A percentile compares a stretch with the other conserved stretches of the same genome.
These are phyloP conservation scores for Gastrolobium bilobum DNA, from an alignment of 306 rosid species.

Conservation along the genomic window DNA sequence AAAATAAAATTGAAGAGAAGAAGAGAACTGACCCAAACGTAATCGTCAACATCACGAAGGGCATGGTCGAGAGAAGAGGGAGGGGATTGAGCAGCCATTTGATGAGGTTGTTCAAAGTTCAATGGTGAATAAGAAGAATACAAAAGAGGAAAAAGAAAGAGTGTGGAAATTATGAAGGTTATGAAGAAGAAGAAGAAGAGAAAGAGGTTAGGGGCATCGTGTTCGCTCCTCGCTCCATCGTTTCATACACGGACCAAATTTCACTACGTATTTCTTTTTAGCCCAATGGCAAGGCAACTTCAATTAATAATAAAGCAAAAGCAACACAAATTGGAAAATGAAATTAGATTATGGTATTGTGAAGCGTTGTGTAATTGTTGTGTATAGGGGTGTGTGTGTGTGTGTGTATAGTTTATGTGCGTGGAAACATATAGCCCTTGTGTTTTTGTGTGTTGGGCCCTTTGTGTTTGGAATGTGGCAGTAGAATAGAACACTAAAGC, in stretches of 20 bases:
- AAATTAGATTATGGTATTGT: neutral
- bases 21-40: conserved; percentile 63
- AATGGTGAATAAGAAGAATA: neutral
- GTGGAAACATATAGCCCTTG: conserved; percentile 45
- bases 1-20: neutral
- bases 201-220: conserved; percentile 54
- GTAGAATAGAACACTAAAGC: neutral
- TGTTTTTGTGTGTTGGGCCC: conserved; percentile 40
- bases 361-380: no score
- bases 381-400: no score
- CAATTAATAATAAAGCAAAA: neutral
- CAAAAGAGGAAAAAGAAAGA: neutral
- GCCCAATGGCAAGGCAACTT: neutral
- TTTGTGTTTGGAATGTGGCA: neutral
- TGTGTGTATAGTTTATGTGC: neutral
- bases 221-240: conserved; percentile 73
- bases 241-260: conserved; percentile 66
- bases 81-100: conserved; percentile 61
- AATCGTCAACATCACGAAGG: conserved; percentile 77
- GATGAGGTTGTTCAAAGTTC: neutral
- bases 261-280: conserved; percentile 47
- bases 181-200: neutral
- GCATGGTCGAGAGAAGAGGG: conserved; percentile 49
- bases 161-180: conserved; percentile 12
- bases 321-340: neutral